A percentile compares a stretch with the other conserved stretches of the same genome.
Evolutionary conservation across 2,329 filamentous ascomycete species (phyloP).

Genomic region (Penicillium freii): DNA sequence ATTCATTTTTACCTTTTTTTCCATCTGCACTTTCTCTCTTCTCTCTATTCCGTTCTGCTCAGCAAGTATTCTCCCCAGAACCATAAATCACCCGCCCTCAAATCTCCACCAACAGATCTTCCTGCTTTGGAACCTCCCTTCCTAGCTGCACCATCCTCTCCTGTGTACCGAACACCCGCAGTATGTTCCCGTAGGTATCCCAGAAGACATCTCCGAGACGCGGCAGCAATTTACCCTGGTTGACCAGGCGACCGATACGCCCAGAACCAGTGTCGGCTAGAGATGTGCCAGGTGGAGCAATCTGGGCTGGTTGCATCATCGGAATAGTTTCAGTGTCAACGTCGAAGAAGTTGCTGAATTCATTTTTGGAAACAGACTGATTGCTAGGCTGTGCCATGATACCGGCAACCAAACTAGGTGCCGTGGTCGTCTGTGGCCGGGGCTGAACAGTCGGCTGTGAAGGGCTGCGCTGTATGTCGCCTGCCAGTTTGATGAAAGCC

Average conservation of each 20-base stretch:
- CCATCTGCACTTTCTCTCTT: background rate
- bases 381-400: background rate
- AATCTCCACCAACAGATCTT: background rate
- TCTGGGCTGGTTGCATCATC: background rate
- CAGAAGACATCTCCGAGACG: constrained; percentile 54
- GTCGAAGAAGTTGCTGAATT: constrained; percentile 9
- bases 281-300: background rate
- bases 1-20: background rate
- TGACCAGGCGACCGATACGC: constrained; percentile 24
- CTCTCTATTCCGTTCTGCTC: background rate
- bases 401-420: background rate
- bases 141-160: constrained; percentile 47
- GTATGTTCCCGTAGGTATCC: constrained; percentile 57
- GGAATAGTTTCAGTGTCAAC: background rate
- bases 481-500: constrained; percentile 56
- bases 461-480: constrained; percentile 43
- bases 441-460: background rate
- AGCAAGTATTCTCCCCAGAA: background rate
- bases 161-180: constrained; percentile 60
- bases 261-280: constrained; percentile 5
- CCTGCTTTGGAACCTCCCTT: background rate
- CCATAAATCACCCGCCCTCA: background rate
- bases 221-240: constrained; percentile 51
- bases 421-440: background rate
- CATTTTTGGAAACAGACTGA: background rate